Evolutionary conservation across 371 early-diverging fungal genomes (phyloP), one percentile per base, ranked within the genome.

Genomic region (Capniomyces stellatus): DNA sequence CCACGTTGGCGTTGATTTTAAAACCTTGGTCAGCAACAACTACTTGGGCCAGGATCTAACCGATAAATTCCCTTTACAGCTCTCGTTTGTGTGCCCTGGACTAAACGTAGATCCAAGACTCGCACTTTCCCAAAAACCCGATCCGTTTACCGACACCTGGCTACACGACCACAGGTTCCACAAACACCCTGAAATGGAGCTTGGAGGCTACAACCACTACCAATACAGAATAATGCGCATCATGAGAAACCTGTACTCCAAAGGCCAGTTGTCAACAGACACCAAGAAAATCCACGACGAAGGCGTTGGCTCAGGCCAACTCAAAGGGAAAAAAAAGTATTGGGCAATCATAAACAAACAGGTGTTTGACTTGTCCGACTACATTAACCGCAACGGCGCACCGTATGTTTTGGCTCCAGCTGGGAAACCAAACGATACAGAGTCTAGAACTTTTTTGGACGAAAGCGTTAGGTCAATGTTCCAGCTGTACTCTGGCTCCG

Each of bases 321-420:
- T 74, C 13, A 56, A 54, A n/a, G 70, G 66, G 27, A 69, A 70
- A 13, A 71, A 69, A 59, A 66, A 67, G n/a, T 64, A 75, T 44
- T 78, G 81, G 63, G 67, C 76, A 1, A 75, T 83, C 13, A 72
- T 87, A 56, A 74, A 85, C 59, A 72, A 79, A 54, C 72, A 75
- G 46, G 73, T 88, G 0, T 89, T 84, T 50, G 89, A 89, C 49
- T 63, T 89, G 57, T 78, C 81, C 29, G 67, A 72, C 40, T 89
- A 88, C 55, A 73, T 84, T 44, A 28, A 78, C 72, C 21, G 69
- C 66, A 27, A 63, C 53, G 55, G 63, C 47, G 54, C 72, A 59
- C 59, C 70, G 56, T 57, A 70, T 71, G 47, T 49, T 24, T 48
- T 62, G 42, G 54, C 69, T 25, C 79, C 60, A 72, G 85, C 43